phyloP scores from a whole-genome alignment of 306 rosid species.

The Begonia peltatifolia region DNA sequence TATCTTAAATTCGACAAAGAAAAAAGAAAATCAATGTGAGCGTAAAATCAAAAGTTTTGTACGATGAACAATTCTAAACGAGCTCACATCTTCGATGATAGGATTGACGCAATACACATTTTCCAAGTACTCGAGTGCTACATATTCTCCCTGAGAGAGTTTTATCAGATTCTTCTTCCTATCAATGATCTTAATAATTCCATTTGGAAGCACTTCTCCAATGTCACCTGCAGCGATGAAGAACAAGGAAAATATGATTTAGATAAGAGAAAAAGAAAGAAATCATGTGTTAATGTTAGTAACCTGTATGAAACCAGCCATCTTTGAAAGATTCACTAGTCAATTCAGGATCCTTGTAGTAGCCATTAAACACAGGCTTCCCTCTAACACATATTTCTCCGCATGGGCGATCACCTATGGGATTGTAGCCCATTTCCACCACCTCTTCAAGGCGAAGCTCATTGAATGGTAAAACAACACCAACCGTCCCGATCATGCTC shows the following conservation, averaged over 20 bases:
- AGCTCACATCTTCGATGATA: conserved; percentile 64
- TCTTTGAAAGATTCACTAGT: conserved; percentile 56
- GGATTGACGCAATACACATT: conserved; percentile 58
- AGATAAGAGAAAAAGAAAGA: no score
- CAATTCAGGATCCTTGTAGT: conserved; percentile 57
- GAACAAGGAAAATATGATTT: neutral
- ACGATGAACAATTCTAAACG: neutral
- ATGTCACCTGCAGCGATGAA: conserved; percentile 51
- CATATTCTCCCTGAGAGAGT: conserved; percentile 89
- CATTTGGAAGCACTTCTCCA: conserved; percentile 72
- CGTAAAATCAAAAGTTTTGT: neutral
- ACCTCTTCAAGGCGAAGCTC: conserved; percentile 66
- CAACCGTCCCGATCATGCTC: conserved; percentile 75
- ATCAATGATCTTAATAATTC: conserved; percentile 62
- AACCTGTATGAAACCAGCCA: conserved; percentile 95
- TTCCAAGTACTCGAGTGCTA: conserved; percentile 74
- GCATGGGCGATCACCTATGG: conserved; percentile 53
- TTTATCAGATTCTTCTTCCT: conserved; percentile 80
- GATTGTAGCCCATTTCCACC: conserved; percentile 73
- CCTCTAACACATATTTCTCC: conserved; percentile 87
- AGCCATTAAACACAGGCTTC: conserved; percentile 45
- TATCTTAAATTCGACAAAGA: conserved; percentile 19
- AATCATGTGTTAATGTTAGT: no score
- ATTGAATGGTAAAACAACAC: conserved; percentile 39
- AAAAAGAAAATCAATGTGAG: neutral